Evolutionary conservation across 768 basidiomycete genomes (phyloP), one percentile per base, ranked within the genome.

Genomic region (Paxillus involutus): DNA sequence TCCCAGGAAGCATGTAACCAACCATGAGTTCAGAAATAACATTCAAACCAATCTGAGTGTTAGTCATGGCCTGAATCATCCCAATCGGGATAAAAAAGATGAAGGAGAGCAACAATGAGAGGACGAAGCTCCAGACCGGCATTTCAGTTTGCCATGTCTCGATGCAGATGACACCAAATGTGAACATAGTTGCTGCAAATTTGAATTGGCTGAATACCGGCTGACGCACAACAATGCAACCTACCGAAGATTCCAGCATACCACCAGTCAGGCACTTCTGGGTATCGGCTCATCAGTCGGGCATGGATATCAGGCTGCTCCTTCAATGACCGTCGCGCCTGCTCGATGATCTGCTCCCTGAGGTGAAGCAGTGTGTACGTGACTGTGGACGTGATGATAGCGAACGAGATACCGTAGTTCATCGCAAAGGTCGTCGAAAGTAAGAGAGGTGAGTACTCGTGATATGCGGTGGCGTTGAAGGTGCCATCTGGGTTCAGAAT

Each of bases 231-330:
- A 33, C 32, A 59, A 69, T 6, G 4, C 5, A 6, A 26, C 26
- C 26, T 53, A 75, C 73, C 29, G 44, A 80, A 70, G 33, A 81
- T 69, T 44, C 63, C 58, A 29, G 56, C 62, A 58, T 80, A 81
- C 77, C 79, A 82, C 80, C 80, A 81, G 37, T 79, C 76, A 7
- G 80, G 80, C 9, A 82, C 81, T 56, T 78, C 73, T 12, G 52
- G 60, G 63, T 79, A 77, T 29, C 49, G 55, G 13, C 65, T 62
- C 80, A 81, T 81, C n/a, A 80, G 61, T 19, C 77, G 67, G 6
- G 76, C 74, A 53, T 81, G 80, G 57, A 81, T 75, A 55, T 91
- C 89, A 2, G 86, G 85, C 62, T 90, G 87, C 63, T 90, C 89
- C 37, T 78, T 69, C 67, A 89, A 78, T 9, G 86, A 77, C 46